A percentile compares a stretch with the other conserved stretches of the same genome.
These are phyloP conservation scores for Penicillium sp. DNA, from an alignment of 2,329 filamentous ascomycete species.

Conservation along the genomic window DNA sequence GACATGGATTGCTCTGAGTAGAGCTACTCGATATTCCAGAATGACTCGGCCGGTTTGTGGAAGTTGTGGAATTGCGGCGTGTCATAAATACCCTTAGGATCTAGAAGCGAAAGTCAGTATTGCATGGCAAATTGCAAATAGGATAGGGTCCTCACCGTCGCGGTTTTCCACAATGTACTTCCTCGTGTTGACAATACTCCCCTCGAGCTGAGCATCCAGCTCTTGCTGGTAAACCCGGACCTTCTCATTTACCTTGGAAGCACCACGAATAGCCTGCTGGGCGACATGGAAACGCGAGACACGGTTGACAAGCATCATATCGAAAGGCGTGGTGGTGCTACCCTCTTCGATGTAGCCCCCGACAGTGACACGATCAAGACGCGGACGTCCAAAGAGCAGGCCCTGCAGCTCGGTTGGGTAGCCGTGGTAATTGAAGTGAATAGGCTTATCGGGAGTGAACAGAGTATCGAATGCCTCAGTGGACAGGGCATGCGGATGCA, in stretches of 20 bases:
- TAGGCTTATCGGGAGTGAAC: conserved; percentile 56
- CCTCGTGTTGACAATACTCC: conserved; percentile 50
- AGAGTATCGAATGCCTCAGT: conserved; percentile 54
- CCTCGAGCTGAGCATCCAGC: conserved; percentile 50
- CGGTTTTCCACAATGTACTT: conserved; percentile 55
- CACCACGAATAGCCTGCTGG: conserved; percentile 54
- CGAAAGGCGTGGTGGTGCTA: conserved; percentile 66
- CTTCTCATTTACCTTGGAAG: conserved; percentile 49
- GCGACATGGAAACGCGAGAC: conserved; percentile 63
- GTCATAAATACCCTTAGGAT: conserved; percentile 56
- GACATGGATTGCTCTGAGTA: not conserved
- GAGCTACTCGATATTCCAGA: not conserved
- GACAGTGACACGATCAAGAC: conserved; percentile 55
- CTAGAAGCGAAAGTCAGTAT: conserved; percentile 30
- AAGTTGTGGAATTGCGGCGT: conserved; percentile 32
- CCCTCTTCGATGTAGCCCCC: conserved; percentile 65
- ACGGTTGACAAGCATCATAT: conserved; percentile 66
- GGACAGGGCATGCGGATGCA: conserved; percentile 60
- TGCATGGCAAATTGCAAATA: not conserved
- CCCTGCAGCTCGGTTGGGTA: conserved; percentile 62
- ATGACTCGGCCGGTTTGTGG: not conserved
- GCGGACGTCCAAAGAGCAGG: conserved; percentile 58
- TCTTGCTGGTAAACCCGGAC: conserved; percentile 49
- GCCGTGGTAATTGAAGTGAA: conserved; percentile 69
- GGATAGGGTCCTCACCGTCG: conserved; percentile 46